Percentiles rank a stretch among this genome's conserved stretches.
phyloP scores from a whole-genome alignment of 441 rosid genomes.

The Hypseocharis bilobata region DNA sequence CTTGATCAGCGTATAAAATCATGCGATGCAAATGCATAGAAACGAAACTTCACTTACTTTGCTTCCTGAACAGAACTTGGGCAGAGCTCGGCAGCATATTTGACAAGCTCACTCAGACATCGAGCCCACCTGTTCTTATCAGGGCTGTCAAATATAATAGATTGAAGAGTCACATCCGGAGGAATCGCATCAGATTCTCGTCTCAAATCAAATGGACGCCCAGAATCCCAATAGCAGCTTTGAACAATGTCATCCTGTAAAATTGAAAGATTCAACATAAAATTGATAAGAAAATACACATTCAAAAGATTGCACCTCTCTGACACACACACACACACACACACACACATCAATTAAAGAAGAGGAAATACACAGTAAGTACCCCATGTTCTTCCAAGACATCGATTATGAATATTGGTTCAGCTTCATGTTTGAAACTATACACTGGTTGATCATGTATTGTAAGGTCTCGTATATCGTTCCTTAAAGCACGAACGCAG shows the following conservation, averaged over 20 bases:
- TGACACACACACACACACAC: neutral
- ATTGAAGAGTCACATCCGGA: conserved; percentile 87
- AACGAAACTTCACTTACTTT: conserved; percentile 47
- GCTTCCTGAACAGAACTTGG: conserved; percentile 90
- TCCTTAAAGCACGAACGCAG: conserved; percentile 90
- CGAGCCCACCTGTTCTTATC: conserved; percentile 98
- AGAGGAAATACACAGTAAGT: conserved; percentile 15
- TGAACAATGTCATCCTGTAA: conserved; percentile 95
- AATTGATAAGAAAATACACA: conserved; percentile 17
- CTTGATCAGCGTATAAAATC: neutral
- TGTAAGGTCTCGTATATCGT: conserved; percentile 66
- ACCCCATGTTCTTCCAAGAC: conserved; percentile 99
- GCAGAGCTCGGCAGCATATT: conserved; percentile 93
- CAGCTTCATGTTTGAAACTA: conserved; percentile 62
- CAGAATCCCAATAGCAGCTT: conserved; percentile 92
- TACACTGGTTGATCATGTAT: conserved; percentile 53
- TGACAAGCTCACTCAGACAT: conserved; percentile 90
- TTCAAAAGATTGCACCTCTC: conserved; percentile 18
- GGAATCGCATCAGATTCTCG: conserved; percentile 88
- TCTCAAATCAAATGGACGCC: conserved; percentile 85
- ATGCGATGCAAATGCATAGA: neutral
- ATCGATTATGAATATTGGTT: conserved; percentile 84
- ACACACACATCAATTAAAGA: conserved; percentile 15
- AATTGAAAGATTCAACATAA: conserved; percentile 19
- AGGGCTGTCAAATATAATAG: conserved; percentile 91